Conservation (phyloP, 257 asterid genomes). For the Solanum pimpinellifolium region DNA sequence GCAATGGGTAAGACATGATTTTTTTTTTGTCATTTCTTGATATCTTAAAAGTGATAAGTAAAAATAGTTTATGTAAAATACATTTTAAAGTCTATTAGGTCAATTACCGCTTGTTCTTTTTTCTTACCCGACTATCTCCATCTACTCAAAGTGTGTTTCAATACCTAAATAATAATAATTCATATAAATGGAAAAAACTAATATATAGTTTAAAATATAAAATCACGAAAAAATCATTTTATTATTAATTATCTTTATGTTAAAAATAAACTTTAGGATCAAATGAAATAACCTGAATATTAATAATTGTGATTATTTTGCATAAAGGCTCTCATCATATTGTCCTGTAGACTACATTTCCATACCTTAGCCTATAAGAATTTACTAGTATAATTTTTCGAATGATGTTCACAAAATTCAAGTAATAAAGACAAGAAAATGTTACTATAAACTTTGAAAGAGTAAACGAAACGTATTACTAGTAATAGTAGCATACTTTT, state of each 20-base stretch:
- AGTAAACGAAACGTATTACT: not conserved
- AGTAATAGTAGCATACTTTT: not conserved
- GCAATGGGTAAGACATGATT: too few species aligned
- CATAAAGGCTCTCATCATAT: not conserved
- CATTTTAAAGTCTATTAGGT: too few species aligned
- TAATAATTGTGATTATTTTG: not conserved
- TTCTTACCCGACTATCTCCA: too few species aligned
- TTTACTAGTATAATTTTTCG: not conserved
- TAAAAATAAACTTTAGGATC: not conserved
- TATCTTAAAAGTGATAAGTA: too few species aligned
- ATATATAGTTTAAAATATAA: too few species aligned
- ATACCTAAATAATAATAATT: too few species aligned
- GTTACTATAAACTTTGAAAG: not conserved
- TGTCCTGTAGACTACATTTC: not conserved
- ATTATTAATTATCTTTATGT: not conserved
- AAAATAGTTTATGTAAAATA: too few species aligned
- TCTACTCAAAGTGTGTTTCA: too few species aligned
- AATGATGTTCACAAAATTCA: not conserved
- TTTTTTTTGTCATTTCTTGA: too few species aligned
- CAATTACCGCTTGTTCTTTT: too few species aligned
- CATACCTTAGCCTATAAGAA: not conserved
- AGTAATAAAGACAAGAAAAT: not conserved
- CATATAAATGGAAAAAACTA: too few species aligned
- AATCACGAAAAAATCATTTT: not conserved
- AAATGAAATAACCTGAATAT: too few species aligned